These are phyloP conservation scores for Pilatotrama ljubarskyi DNA, from an alignment of 768 basidiomycete species.

Conservation along the genomic window DNA sequence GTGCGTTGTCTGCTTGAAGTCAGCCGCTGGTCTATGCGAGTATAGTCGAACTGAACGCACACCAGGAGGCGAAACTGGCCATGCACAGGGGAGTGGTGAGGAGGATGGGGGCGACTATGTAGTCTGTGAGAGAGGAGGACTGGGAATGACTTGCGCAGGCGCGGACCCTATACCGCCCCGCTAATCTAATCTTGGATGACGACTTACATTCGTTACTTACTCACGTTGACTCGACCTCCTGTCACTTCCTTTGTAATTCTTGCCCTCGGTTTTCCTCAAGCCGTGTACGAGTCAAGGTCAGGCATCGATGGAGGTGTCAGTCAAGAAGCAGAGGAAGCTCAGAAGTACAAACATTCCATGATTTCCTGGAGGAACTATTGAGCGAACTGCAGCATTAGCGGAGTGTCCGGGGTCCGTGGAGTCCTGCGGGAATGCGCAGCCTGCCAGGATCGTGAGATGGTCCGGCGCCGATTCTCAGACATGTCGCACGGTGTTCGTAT, in stretches of 20 bases:
- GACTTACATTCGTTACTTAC: constrained; percentile 8
- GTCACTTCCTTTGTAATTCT: not conserved
- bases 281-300: not conserved
- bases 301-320: too few relatives aligned
- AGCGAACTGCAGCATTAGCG: not conserved
- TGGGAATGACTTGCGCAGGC: constrained; percentile 1
- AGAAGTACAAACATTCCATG: too few relatives aligned
- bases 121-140: constrained; percentile 17
- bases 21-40: too few relatives aligned
- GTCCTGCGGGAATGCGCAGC: not conserved
- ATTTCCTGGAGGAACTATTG: not conserved
- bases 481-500: constrained; percentile 5
- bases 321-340: too few relatives aligned
- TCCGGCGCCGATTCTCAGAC: not conserved
- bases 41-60: too few relatives aligned
- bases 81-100: constrained; percentile 18
- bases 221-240: constrained; percentile 14
- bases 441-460: constrained; percentile 7
- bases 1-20: constrained; percentile 42
- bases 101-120: constrained; percentile 8
- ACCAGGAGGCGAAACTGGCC: constrained; percentile 37
- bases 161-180: constrained; percentile 10
- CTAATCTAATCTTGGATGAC: constrained; percentile 19
- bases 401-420: not conserved
- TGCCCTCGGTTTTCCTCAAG: not conserved